Base-by-base conservation (phyloP, 495 filamentous ascomycete genomes). In the Podospora pseudopauciseta region DNA sequence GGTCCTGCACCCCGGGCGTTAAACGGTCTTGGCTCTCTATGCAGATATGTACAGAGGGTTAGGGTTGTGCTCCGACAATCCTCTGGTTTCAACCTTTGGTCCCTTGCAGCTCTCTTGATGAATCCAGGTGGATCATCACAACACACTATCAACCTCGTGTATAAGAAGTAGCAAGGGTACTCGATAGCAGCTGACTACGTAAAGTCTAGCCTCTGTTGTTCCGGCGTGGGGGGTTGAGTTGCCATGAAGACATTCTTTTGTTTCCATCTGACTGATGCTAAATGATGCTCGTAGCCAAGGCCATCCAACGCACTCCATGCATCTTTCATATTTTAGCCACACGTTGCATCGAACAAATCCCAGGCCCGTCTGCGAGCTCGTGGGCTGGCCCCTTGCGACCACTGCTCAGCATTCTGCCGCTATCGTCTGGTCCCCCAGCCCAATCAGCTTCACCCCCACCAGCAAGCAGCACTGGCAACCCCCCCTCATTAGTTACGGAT, bases 331-430 rank as follows among this genome's bases (percentile, higher is more conserved):
- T 57, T 65, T 58, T 65, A 66, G 65, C 64, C 69, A 58, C 66
- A 65, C 65, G 49, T 27, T 66, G 69, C 65, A 53, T 67, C 64
- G 69, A 66, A 60, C 74, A 74, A 76, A 76, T 74, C 68, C 71
- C 63, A 72, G 68, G 13, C 61, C 64, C 15, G 58, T 27, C 26
- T 66, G 54, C 56, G 44, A 64, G 67, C 75, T 64, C 74, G 75
- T 76, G 75, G 69, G 53, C 71, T 34, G 39, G 61, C 67, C 63
- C 67, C 67, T 63, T 63, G 65, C 70, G 60, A 60, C 64, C 26
- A 71, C 65, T 72, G 74, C 69, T 70, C 72, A 63, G 49, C 63
- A 28, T 11, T 53, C 58, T 65, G 61, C 54, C 58, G 44, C 55
- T 63, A 15, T 49, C 65, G 65, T 64, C 59, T 62, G 64, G 54